These are phyloP conservation scores for Lachnellula suecica DNA, from an alignment of 2,329 filamentous ascomycete genomes.

Conservation along the genomic window DNA sequence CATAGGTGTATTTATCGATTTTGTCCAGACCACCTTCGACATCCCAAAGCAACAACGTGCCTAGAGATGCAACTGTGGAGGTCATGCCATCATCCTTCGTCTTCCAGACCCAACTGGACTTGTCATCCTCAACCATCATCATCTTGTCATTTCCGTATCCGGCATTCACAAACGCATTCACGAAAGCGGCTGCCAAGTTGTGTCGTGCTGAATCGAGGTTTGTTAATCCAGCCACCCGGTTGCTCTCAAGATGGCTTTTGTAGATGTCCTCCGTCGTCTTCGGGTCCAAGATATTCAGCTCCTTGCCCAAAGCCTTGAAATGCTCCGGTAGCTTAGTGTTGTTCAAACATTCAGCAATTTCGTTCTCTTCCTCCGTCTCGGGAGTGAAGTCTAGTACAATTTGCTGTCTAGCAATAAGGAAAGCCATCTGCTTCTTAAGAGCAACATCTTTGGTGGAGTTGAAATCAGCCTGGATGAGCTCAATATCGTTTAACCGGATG, in stretches of 20 bases:
- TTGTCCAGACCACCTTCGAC: constrained; percentile 89
- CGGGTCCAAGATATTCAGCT: constrained; percentile 93
- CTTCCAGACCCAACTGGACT: constrained; percentile 97
- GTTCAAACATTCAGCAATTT: constrained; percentile 79
- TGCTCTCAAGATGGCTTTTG: constrained; percentile 97
- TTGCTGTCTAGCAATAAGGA: constrained; percentile 87
- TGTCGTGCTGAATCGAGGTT: constrained; percentile 94
- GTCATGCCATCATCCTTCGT: constrained; percentile 98
- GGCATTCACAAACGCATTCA: constrained; percentile 96
- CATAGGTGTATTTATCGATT: constrained; percentile 92
- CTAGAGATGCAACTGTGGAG: constrained; percentile 90
- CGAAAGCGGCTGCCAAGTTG: constrained; percentile 93
- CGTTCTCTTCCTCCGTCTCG: constrained; percentile 66
- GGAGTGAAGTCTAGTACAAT: constrained; percentile 72
- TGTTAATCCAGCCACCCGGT: constrained; percentile 85
- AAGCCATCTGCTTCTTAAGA: constrained; percentile 89
- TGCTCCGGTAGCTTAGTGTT: constrained; percentile 87
- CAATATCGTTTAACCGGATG: constrained; percentile 85
- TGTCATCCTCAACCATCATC: constrained; percentile 88
- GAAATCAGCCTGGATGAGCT: constrained; percentile 81
- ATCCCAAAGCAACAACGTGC: constrained; percentile 90
- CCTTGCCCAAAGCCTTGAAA: constrained; percentile 91
- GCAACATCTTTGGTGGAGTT: constrained; percentile 76
- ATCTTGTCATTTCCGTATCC: constrained; percentile 96
- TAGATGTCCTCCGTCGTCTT: constrained; percentile 99